A percentile compares a stretch with the other conserved stretches of the same genome.
phyloP scores from a whole-genome alignment of 2,329 filamentous ascomycete species.

The Pseudogymnoascus sp. region DNA sequence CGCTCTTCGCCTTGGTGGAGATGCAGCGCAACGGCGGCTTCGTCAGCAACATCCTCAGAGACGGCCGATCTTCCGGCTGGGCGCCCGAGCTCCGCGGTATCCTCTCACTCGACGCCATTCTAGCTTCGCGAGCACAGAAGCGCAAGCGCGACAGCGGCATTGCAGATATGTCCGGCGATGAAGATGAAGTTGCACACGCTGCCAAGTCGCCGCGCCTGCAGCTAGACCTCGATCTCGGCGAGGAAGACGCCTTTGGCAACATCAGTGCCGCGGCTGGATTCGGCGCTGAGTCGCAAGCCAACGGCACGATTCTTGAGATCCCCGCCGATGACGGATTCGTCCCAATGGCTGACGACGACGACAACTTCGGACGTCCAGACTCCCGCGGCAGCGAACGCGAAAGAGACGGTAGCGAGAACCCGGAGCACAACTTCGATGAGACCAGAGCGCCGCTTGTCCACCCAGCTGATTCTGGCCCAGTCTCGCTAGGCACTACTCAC shows the following conservation, averaged over 20 bases:
- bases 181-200: slow-evolving; percentile 44
- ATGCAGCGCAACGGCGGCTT: slow-evolving; percentile 90
- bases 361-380: slow-evolving; percentile 21
- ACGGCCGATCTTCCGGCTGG: slow-evolving; percentile 70
- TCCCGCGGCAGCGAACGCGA: slow-evolving; percentile 28
- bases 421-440: slow-evolving; percentile 63
- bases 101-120: slow-evolving; percentile 75
- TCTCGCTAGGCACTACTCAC: slow-evolving; percentile 87
- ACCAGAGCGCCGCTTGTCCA: slow-evolving; percentile 68
- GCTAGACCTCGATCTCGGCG: slow-evolving; percentile 46
- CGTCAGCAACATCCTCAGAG: slow-evolving; percentile 76
- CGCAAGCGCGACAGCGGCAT: slow-evolving; percentile 87
- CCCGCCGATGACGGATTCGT: slow-evolving; percentile 44
- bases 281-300: slow-evolving; percentile 42
- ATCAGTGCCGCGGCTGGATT: slow-evolving; percentile 42
- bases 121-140: slow-evolving; percentile 73
- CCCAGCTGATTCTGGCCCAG: slow-evolving; percentile 73
- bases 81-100: slow-evolving; percentile 89
- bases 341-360: slow-evolving; percentile 38
- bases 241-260: slow-evolving; percentile 44
- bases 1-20: slow-evolving; percentile 78
- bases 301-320: slow-evolving; percentile 58
- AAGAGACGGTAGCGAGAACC: slow-evolving; percentile 31
- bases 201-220: slow-evolving; percentile 63
- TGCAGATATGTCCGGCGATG: slow-evolving; percentile 65